These are phyloP conservation scores for Extremus antarcticus DNA, from an alignment of 495 filamentous ascomycete genomes.

Conservation along the genomic window DNA sequence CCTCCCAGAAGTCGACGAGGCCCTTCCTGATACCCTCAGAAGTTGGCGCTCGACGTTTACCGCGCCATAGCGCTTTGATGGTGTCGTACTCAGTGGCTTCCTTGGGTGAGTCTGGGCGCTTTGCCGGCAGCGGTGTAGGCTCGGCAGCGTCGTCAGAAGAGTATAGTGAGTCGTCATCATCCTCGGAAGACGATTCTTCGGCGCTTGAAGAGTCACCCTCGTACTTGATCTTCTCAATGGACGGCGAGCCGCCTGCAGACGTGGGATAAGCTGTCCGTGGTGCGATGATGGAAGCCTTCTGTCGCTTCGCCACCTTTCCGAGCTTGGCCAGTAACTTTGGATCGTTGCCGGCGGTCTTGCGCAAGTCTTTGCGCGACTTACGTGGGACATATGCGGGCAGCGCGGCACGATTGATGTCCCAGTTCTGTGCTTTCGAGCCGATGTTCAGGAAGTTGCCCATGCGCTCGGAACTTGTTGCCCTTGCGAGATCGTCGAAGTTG, in stretches of 20 bases:
- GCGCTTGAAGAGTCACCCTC: conserved; percentile 29
- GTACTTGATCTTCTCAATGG: conserved; percentile 15
- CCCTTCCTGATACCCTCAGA: conserved; percentile 41
- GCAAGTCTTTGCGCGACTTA: conserved; percentile 36
- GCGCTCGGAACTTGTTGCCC: conserved; percentile 32
- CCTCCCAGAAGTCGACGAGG: conserved; percentile 48
- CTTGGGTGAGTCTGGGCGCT: conserved; percentile 40
- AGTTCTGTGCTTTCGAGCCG: conserved; percentile 19
- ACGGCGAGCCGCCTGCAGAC: background rate
- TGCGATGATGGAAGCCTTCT: background rate
- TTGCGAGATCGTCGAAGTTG: conserved; percentile 28
- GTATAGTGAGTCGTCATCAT: conserved; percentile 41
- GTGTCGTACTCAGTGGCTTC: conserved; percentile 52
- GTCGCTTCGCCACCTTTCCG: conserved; percentile 13
- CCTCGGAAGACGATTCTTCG: conserved; percentile 29
- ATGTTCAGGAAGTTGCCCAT: conserved; percentile 34
- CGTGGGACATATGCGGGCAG: conserved; percentile 33
- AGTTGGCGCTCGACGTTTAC: conserved; percentile 36
- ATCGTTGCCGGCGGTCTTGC: conserved; percentile 26
- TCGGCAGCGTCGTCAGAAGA: conserved; percentile 41
- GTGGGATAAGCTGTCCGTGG: conserved; percentile 1
- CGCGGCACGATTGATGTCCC: conserved; percentile 10
- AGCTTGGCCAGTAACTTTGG: conserved; percentile 22
- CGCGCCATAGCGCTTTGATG: conserved; percentile 54
- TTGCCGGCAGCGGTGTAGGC: conserved; percentile 41